These are phyloP conservation scores for Sphagnum fallax DNA, from an alignment of 228 moss, liverwort and hornwort genomes.

Conservation along the genomic window DNA sequence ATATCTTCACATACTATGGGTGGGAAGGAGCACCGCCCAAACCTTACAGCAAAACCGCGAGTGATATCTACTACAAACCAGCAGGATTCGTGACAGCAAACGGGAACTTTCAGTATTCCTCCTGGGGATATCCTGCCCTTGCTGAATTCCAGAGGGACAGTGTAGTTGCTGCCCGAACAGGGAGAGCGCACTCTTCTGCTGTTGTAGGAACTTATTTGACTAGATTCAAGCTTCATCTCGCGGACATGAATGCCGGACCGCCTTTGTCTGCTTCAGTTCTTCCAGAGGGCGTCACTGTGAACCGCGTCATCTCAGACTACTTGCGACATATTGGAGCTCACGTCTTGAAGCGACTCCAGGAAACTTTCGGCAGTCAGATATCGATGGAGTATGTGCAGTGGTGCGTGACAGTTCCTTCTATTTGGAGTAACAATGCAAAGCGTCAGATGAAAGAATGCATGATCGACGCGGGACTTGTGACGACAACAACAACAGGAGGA, in stretches of 20 bases:
- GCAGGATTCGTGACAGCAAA: no score
- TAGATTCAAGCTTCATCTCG: slow-evolving; percentile 47
- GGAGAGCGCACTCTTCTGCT: neutral
- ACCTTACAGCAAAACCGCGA: slow-evolving; percentile 42
- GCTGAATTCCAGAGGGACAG: slow-evolving; percentile 16
- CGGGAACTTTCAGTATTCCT: neutral
- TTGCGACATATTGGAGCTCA: slow-evolving; percentile 21
- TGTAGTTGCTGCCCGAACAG: no score
- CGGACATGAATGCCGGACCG: slow-evolving; percentile 9
- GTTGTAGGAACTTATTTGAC: slow-evolving; percentile 23
- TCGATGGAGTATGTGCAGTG: slow-evolving; percentile 28
- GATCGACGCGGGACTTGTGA: slow-evolving; percentile 31
- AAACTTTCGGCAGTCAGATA: slow-evolving; percentile 13
- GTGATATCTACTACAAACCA: slow-evolving; percentile 22
- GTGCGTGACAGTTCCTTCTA: slow-evolving; percentile 64
- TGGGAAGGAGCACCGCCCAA: slow-evolving; percentile 28
- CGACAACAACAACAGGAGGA: neutral
- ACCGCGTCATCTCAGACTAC: slow-evolving; percentile 31
- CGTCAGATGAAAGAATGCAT: slow-evolving; percentile 45
- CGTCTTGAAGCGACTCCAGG: slow-evolving; percentile 15
- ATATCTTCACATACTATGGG: slow-evolving; percentile 33
- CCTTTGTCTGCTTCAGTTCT: slow-evolving; percentile 8
- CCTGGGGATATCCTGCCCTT: slow-evolving; percentile 40
- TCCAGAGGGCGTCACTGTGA: slow-evolving; percentile 24
- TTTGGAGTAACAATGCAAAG: slow-evolving; percentile 54